phyloP scores from a whole-genome alignment of 306 rosid genomes.

The Pterocarpus santalinus region DNA sequence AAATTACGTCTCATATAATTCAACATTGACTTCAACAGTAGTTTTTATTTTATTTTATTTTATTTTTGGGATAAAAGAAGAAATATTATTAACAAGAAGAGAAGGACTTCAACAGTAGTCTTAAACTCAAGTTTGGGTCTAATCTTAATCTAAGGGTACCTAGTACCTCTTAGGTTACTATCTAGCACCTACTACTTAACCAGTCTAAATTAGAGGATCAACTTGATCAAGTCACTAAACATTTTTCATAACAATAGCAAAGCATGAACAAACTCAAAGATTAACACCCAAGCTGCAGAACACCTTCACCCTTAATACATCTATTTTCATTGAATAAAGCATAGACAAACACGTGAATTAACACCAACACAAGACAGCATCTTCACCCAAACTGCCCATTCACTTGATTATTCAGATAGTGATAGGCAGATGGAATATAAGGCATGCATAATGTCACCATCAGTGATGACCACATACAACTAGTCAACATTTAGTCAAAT shows the following conservation, averaged over 20 bases:
- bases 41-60: neutral
- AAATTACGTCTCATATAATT: slow-evolving; percentile 5
- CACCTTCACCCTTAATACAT: neutral
- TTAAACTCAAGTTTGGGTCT: slow-evolving; percentile 24
- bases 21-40: slow-evolving; percentile 8
- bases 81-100: too few relatives aligned
- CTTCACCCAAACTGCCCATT: neutral
- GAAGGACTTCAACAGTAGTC: neutral
- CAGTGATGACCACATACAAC: slow-evolving; percentile 9
- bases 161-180: neutral
- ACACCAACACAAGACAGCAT: neutral
- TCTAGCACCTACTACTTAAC: neutral
- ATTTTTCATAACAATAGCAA: slow-evolving; percentile 14
- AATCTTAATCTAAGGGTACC: slow-evolving; percentile 20
- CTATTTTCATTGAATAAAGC: slow-evolving; percentile 19
- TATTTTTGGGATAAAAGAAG: too few relatives aligned
- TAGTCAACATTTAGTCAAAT: slow-evolving; percentile 1
- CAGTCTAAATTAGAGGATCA: slow-evolving; percentile 13
- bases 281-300: slow-evolving; percentile 18
- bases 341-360: slow-evolving; percentile 4
- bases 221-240: slow-evolving; percentile 1
- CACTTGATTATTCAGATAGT: slow-evolving; percentile 15
- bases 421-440: slow-evolving; percentile 2
- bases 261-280: slow-evolving; percentile 15
- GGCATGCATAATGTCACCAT: neutral